A percentile compares a stretch with the other conserved stretches of the same genome.
Conservation (phyloP, 2,329 filamentous ascomycete genomes). For the Cercospora berteroae region DNA sequence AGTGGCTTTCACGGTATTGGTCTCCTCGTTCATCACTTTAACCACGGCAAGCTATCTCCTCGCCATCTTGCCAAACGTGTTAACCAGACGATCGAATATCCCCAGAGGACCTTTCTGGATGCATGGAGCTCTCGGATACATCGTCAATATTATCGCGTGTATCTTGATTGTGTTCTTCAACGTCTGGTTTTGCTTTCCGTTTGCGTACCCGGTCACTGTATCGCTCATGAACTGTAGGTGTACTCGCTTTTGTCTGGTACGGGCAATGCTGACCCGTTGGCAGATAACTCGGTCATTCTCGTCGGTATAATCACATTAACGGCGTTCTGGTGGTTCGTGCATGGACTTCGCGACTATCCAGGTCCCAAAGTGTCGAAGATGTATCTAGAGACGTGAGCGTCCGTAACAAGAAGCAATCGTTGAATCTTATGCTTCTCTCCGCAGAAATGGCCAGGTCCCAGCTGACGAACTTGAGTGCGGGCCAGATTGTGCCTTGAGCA, state of each 20-base stretch:
- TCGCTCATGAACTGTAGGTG: constrained; percentile 42
- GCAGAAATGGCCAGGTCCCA: neutral
- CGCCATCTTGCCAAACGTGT: constrained; percentile 38
- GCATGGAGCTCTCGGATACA: constrained; percentile 33
- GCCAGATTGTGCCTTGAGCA: neutral
- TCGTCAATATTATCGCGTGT: constrained; percentile 36
- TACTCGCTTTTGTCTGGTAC: constrained; percentile 37
- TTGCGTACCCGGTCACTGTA: constrained; percentile 31
- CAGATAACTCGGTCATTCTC: constrained; percentile 55
- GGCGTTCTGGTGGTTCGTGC: constrained; percentile 51
- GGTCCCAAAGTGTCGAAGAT: constrained; percentile 52
- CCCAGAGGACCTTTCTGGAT: constrained; percentile 40
- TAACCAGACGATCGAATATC: constrained; percentile 35
- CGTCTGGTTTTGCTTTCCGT: constrained; percentile 40
- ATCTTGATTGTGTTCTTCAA: constrained; percentile 39
- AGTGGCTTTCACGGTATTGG: constrained; percentile 39
- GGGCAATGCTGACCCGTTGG: constrained; percentile 39
- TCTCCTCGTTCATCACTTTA: constrained; percentile 40
- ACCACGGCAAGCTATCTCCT: constrained; percentile 38
- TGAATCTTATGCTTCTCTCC: neutral
- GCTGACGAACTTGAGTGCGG: neutral
- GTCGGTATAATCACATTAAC: constrained; percentile 51
- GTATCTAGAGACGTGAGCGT: constrained; percentile 33
- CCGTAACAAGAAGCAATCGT: neutral
- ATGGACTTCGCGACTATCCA: constrained; percentile 51